Evolutionary conservation across 2,329 filamentous ascomycete genomes (phyloP), one percentile per base, ranked within the genome.

Genomic region (Dothistroma septosporum): DNA sequence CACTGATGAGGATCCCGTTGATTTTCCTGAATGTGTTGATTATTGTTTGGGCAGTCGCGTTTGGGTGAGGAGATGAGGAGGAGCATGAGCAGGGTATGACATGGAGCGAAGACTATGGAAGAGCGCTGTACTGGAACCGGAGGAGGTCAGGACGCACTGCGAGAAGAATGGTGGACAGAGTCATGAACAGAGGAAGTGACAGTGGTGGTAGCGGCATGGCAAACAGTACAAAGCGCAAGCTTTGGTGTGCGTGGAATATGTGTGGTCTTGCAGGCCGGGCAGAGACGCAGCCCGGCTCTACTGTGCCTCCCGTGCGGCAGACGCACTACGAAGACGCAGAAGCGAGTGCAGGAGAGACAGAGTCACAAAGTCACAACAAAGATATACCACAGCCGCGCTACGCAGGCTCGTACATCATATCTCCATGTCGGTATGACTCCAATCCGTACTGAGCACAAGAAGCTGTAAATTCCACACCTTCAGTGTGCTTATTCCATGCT

Each of bases 1-100:
- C 91, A 60, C 80, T 97, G 58, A 96, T 96, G 91, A 85, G 93
- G 80, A 92, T 93, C 82, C 92, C 91, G 14, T 77, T 96, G 64
- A 95, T 96, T 76, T 84, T 86, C 64, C 85, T 93, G 71, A 96
- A 96, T 76, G 86, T 87, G 6, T 75, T 92, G 66, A 88, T 96
- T 66, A 94, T 96, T 72, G 74, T 91, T 61, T 96, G 70, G 70
- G 67, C 70, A 2, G 65, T 73, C 41, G 70, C 69, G 4, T 73
- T 74, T 58, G 70, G 71, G 22, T 74, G 71, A 73, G 44, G 14
- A 21, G n/a, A n/a, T n/a, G 4, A 31, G 28, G 35, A 47, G 33
- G 33, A 9, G 41, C 12, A 6, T 44, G 22, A 9, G 28, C 14
- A 16, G 22, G 41, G 33, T 44, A 58, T 21, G 41, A n/a, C 11